phyloP scores from a whole-genome alignment of 2,329 filamentous ascomycete genomes.

The Ilyonectria sp. region DNA sequence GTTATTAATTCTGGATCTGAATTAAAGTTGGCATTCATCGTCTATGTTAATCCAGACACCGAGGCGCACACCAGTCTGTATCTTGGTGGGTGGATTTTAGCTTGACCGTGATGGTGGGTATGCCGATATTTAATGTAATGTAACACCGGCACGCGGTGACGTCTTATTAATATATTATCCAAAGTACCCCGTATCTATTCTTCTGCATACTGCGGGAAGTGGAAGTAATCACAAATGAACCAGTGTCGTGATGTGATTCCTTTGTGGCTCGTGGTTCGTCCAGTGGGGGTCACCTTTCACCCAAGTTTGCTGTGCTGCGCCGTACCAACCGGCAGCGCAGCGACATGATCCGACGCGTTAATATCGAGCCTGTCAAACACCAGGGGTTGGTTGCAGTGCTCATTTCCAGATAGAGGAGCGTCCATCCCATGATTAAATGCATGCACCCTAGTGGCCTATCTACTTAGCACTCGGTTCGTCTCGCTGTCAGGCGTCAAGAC shows the following conservation, averaged over 20 bases:
- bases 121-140: too few relatives aligned
- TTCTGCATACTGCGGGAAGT: not conserved
- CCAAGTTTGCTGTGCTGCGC: conserved; percentile 21
- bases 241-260: conserved; percentile 26
- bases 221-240: conserved; percentile 19
- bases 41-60: too few relatives aligned
- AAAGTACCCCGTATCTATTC: not conserved
- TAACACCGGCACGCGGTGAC: too few relatives aligned
- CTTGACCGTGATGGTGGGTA: too few relatives aligned
- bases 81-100: too few relatives aligned
- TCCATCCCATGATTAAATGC: not conserved
- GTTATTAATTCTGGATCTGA: too few relatives aligned
- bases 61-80: too few relatives aligned
- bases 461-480: not conserved
- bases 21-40: too few relatives aligned
- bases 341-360: conserved; percentile 18
- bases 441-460: not conserved
- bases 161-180: too few relatives aligned
- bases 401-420: conserved; percentile 10
- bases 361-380: conserved; percentile 2
- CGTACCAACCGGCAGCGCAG: conserved; percentile 14
- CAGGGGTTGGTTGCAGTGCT: conserved; percentile 7
- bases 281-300: conserved; percentile 11
- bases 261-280: conserved; percentile 19
- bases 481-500: conserved; percentile 3